Percentiles rank a stretch among this genome's conserved stretches.
Conservation (phyloP, 306 rosid species). For the Carpinus fangiana region DNA sequence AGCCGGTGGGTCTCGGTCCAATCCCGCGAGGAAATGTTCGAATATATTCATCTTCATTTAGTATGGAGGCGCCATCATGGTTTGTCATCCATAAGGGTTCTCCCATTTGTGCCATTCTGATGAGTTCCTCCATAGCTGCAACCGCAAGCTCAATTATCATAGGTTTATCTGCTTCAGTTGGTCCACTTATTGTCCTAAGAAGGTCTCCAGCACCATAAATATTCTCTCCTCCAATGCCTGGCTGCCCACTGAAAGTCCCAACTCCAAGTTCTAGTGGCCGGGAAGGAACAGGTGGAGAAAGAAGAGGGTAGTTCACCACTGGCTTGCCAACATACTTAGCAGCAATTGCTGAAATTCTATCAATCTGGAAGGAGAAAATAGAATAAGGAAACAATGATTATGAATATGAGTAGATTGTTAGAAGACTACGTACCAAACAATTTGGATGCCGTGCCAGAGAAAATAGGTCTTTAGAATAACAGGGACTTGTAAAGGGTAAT, state of each 20-base stretch:
- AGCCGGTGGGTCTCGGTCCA: conserved; percentile 70
- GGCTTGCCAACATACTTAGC: conserved; percentile 97
- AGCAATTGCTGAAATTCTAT: conserved; percentile 86
- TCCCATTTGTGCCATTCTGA: conserved; percentile 83
- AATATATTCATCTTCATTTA: conserved; percentile 80
- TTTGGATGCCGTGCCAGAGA: too few species aligned
- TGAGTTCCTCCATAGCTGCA: conserved; percentile 89
- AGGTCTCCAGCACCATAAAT: conserved; percentile 71
- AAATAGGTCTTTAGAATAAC: too few species aligned
- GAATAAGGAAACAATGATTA: not conserved
- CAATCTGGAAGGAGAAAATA: conserved; percentile 51
- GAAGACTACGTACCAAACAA: too few species aligned
- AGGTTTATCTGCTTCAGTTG: conserved; percentile 82
- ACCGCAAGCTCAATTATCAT: conserved; percentile 92
- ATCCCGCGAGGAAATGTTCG: conserved; percentile 80
- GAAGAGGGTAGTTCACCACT: conserved; percentile 66
- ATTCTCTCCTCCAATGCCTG: conserved; percentile 51
- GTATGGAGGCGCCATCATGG: conserved; percentile 56
- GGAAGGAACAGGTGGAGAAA: conserved; percentile 65
- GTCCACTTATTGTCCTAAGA: conserved; percentile 62
- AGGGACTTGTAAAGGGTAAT: too few species aligned
- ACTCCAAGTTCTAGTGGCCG: conserved; percentile 70
- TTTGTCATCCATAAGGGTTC: conserved; percentile 92
- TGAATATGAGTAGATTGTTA: not conserved
- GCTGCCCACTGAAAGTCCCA: conserved; percentile 61